Base-by-base conservation (phyloP, 1,139 yeast species). In the Yamadazyma membranifaciens region DNA sequence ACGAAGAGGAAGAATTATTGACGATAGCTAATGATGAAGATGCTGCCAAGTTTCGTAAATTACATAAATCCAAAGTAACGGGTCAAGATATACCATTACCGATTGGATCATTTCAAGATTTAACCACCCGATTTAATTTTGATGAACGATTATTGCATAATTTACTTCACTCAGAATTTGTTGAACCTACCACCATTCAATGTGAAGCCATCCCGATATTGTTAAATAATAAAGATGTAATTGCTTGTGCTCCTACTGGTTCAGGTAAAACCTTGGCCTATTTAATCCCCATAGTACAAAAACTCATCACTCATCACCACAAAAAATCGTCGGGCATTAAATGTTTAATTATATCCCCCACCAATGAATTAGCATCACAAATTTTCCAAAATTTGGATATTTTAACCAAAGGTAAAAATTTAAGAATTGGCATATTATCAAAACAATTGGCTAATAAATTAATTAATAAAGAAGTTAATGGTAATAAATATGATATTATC, bases 171-270 rank as follows among this genome's bases (percentile, higher is more conserved):
- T 77, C 82, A 38, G 86, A 82, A 41, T 91, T 89, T 56, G 75
- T 80, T 3, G 87, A 81, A 47, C 98, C 98, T 6, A 92, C 98
- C 0, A 81, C 97, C 1, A 86, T 92, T 50, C 98, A 92, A 65
- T 79, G 91, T 51, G 96, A 88, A 59, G 77, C 87, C 2, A 81
- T 89, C 30, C 96, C 96, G 1, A 67, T 80, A 14, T 65, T 87
- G 27, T 66, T 87, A 38, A 69, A 75, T 38, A 72, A 69, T 20
- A 75, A 92, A 45, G 96, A 88, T 55, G 57, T 88, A 36, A 69
- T 88, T 42, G 95, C 94, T 1, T 86, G 95, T 69, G 96, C 96
- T 0, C 96, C 96, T 32, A 88, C 96, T 0, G 96, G 96, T 51
- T 85, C 95, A 6, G 96, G 96, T 67, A 88, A 88, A 60, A 87